Base-by-base conservation (phyloP, 768 basidiomycete species). In the Pulveroboletus sp. region DNA sequence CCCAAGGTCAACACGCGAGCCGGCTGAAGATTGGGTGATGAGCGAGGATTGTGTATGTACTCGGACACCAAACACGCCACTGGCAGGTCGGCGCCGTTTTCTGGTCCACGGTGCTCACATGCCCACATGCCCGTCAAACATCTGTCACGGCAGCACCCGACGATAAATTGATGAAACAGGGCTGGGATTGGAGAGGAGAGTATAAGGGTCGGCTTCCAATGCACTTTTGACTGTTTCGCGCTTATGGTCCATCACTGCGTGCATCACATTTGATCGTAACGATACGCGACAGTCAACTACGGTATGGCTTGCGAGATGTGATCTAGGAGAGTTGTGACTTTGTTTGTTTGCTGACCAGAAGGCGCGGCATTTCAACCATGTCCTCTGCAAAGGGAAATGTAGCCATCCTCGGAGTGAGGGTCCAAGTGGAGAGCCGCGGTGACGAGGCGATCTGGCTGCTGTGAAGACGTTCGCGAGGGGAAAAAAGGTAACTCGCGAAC, bases 261-360 rank as follows among this genome's bases (percentile, higher is more conserved):
- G n/a, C 33, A 54, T 40, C 51, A 47, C 9, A 38, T 58, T 51
- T 60, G 59, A 61, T 61, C 44, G 46, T 56, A 46, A 28, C 36
- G 26, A 50, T 46, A 32, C 43, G n/a, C 31, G 27, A 40, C 21
- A 21, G 33, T 14, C 43, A 8, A 39, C 53, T 53, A 47, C 38
- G 56, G 37, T 31, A 59, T 32, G 1, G 7, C 0, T 18, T 2
- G 37, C 32, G 3, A 35, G 42, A 36, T 21, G n/a, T 38, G 31
- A 43, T 39, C 13, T 28, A 24, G 40, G 9, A 41, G 30, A 11
- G 46, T 2, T 35, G 30, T 2, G 30, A 37, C 31, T 18, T 39
- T 57, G 33, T 14, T 36, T 28, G 33, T 14, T 36, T 32, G 6
- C 33, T 17, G 17, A 7, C 15, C 21, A 14, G 31, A 33, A 6